These are phyloP conservation scores for Pyrus bretschneideri DNA, from an alignment of 306 rosid genomes.

Conservation along the genomic window DNA sequence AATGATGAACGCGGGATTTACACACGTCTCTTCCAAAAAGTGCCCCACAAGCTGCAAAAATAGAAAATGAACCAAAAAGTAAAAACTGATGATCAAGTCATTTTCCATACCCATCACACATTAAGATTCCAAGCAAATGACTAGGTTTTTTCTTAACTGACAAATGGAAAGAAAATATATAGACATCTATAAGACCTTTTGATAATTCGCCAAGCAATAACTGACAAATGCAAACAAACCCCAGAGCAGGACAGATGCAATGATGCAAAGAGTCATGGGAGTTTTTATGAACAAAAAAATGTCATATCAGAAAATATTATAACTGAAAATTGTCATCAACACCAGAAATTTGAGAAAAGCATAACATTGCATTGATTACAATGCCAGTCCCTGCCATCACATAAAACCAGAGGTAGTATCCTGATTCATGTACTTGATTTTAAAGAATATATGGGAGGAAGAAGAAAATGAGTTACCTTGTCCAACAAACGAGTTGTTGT, in stretches of 20 bases:
- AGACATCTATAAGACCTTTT: background rate
- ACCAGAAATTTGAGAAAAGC: background rate
- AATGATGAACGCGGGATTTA: conserved; percentile 74
- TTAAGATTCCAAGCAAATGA: background rate
- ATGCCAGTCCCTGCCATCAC: background rate
- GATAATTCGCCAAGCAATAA: background rate
- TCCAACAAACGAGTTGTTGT: conserved; percentile 84
- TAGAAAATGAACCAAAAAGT: background rate
- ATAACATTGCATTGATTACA: background rate
- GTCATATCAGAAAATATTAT: background rate
- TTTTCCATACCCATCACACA: background rate
- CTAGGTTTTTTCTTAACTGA: background rate
- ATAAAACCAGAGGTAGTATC: background rate
- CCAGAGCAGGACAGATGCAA: background rate
- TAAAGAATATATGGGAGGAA: background rate
- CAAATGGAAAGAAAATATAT: background rate
- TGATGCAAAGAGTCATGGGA: background rate
- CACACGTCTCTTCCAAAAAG: conserved; percentile 82
- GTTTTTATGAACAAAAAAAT: background rate
- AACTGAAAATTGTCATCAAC: background rate
- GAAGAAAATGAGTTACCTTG: conserved; percentile 40
- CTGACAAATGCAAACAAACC: background rate
- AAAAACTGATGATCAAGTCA: background rate
- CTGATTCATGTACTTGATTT: background rate
- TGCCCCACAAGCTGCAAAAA: conserved; percentile 88